Evolutionary conservation across 371 early-diverging fungal species (phyloP), one percentile per base, ranked within the genome.

Genomic region (Actinomortierella ambigua): DNA sequence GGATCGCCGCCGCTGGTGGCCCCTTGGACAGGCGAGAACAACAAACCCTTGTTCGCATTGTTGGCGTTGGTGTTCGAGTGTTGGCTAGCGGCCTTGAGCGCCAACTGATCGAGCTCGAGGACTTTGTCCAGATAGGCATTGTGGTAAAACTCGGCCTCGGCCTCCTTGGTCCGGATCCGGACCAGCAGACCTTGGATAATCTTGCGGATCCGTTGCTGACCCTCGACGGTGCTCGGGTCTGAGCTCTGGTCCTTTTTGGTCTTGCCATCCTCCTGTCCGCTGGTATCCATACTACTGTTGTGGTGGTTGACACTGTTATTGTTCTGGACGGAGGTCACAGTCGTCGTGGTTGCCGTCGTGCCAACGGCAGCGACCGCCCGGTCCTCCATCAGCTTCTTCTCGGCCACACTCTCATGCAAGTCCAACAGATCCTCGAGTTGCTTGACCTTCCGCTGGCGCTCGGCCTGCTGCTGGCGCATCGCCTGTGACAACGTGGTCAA

Each of bases 41-140:
- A 14, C 41, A 39, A 8, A 58, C 69, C 63, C 28, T 34, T 14
- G 24, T 49, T n/a, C 55, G 57, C 15, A 27, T 44, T 58, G 55
- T 71, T 71, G 49, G 57, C 66, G 28, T 50, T 61, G 1, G 63
- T 47, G n/a, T n/a, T n/a, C n/a, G n/a, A n/a, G n/a, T n/a, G n/a
- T n/a, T n/a, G n/a, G n/a, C n/a, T n/a, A n/a, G n/a, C n/a, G n/a
- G n/a, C n/a, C n/a, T n/a, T n/a, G 6, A 71, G 59, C 14, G 73
- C 66, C 63, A 71, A 59, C 9, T 71, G 73, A 23, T 71, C 73
- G 23, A 71, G n/a, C 60, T 71, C 73, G 60, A 71, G 26, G 2
- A 71, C 73, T 44, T 71, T 71, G 42, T 71, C 73, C 63, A 71
- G 48, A 50, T 71, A 71, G 15, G 73, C 73, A 34, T 71, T 71